A percentile compares a stretch with the other conserved stretches of the same genome.
phyloP scores from a whole-genome alignment of 176 grass and related monocot species.

The Miscanthus lutarioriparius region DNA sequence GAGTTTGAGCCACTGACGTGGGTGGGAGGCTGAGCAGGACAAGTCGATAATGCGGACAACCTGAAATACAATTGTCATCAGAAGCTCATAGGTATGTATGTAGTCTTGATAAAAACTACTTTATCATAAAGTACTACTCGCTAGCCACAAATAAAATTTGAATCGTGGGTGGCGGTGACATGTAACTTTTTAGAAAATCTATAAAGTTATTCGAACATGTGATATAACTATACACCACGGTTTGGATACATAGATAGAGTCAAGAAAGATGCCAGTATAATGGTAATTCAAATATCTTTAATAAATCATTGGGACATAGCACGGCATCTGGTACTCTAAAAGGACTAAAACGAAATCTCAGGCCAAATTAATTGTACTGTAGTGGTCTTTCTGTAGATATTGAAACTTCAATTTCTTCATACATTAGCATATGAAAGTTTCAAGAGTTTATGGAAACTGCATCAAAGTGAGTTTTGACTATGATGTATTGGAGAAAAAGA shows the following conservation, averaged over 20 bases:
- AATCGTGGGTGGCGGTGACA: background rate
- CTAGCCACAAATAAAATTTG: background rate
- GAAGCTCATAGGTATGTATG: background rate
- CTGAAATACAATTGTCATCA: conserved; percentile 20
- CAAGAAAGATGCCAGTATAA: background rate
- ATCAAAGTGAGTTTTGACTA: background rate
- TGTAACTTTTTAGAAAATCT: background rate
- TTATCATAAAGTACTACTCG: background rate
- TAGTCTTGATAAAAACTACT: background rate
- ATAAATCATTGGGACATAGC: background rate
- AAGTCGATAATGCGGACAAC: conserved; percentile 57
- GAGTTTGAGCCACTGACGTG: conserved; percentile 51
- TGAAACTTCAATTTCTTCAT: background rate
- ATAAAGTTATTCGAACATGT: background rate
- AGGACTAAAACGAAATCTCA: background rate
- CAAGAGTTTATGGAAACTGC: background rate
- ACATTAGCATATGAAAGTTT: background rate
- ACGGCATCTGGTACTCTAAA: background rate
- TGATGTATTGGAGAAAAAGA: background rate
- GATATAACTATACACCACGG: background rate
- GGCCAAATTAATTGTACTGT: background rate
- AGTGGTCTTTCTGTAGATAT: background rate
- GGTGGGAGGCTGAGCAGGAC: conserved; percentile 44
- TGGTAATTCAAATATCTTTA: background rate
- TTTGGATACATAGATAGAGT: background rate